A percentile compares a stretch with the other conserved stretches of the same genome.
phyloP scores from a whole-genome alignment of 2,329 filamentous ascomycete genomes.

The Microdochium nivale region DNA sequence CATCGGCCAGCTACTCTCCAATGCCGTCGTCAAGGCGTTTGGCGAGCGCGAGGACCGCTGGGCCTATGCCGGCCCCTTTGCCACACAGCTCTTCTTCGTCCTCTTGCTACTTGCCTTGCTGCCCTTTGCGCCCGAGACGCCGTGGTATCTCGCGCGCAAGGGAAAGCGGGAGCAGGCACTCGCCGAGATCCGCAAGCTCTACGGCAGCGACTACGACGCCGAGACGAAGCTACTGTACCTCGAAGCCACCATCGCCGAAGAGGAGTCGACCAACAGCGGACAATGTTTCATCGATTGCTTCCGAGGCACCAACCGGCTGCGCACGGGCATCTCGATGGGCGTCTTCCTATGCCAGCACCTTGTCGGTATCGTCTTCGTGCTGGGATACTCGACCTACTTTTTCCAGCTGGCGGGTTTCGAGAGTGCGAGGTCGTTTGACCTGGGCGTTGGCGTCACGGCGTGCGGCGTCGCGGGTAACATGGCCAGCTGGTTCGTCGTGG shows the following conservation, averaged over 20 bases:
- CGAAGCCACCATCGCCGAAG: slow-evolving; percentile 48
- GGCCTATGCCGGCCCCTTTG: slow-evolving; percentile 40
- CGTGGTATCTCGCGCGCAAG: slow-evolving; percentile 39
- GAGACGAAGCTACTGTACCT: slow-evolving; percentile 47
- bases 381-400: slow-evolving; percentile 55
- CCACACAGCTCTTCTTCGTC: slow-evolving; percentile 42
- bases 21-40: slow-evolving; percentile 34
- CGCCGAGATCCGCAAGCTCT: slow-evolving; percentile 30
- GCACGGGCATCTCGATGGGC: slow-evolving; percentile 48
- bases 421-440: slow-evolving; percentile 39
- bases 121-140: slow-evolving; percentile 38
- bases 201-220: slow-evolving; percentile 35
- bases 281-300: slow-evolving; percentile 43
- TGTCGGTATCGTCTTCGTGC: slow-evolving; percentile 50
- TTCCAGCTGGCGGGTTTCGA: slow-evolving; percentile 48
- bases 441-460: slow-evolving; percentile 40
- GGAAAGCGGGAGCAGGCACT: slow-evolving; percentile 31
- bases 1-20: slow-evolving; percentile 49
- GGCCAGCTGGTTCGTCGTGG: slow-evolving; percentile 41
- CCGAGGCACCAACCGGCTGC: slow-evolving; percentile 35
- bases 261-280: slow-evolving; percentile 33
- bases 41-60: slow-evolving; percentile 30
- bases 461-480: slow-evolving; percentile 47
- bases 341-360: slow-evolving; percentile 59
- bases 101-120: slow-evolving; percentile 33